Base-by-base conservation (phyloP, 805 yeast species). In the Saturnispora quitensis region DNA sequence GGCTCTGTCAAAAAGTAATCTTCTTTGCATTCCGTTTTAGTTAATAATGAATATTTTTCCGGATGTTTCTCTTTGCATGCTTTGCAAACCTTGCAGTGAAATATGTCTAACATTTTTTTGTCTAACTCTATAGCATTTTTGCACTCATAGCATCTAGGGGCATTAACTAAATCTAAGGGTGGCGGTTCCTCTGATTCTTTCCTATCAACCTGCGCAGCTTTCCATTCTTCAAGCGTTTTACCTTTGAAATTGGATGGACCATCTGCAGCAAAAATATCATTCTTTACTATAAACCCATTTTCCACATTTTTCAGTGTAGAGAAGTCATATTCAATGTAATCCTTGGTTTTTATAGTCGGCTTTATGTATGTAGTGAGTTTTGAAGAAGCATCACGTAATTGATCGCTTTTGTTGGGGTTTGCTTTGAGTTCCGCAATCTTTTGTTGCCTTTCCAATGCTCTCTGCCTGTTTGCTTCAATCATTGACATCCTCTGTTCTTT, bases 1-100 rank as follows among this genome's bases (percentile, higher is more conserved):
- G 97, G 93, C 47, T 93, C 99, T 0, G 99, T 93, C 28, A 93
- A 66, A 42, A 93, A 76, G 65, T 93, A 93, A 68, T 93, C 99
- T 59, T 86, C 91, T 40, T 82, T 78, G 66, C 97, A 89, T 68
- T 93, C 99, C 0, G 99, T 93, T 68, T 93, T 93, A 7, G 99
- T 93, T 48, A 93, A 68, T 20, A 93, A 67, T 0, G 98, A 80
- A 65, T 91, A 93, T 62, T 93, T 93, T 40, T 93, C 96, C 0
- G 97, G 96, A 22, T 69, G 68, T 53, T 75, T 74, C 59, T 79
- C 80, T 34, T 80, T 81, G 66, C 99, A 93, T 48, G 76, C 72
- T 48, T 84, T 78, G 66, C 99, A 93, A 8, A 90, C 97, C 13
- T 87, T 73, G 28, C 84, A 70, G 17, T 74, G 72, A 69, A 90